Base-by-base conservation (phyloP, 192 early-diverging fungal species). In the Coemansia sp. region DNA sequence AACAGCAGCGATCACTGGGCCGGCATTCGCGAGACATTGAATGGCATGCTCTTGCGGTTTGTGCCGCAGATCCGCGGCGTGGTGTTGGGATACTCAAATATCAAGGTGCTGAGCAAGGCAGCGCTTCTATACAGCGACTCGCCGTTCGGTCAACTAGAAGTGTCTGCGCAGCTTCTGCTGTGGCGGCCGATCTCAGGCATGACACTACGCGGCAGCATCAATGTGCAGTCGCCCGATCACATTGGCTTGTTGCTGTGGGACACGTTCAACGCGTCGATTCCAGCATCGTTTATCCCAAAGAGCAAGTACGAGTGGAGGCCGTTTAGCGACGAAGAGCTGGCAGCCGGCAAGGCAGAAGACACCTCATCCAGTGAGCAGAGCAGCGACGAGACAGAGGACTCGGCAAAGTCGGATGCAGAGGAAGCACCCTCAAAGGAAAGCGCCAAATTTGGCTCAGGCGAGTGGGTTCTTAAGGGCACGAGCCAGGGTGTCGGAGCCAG, bases 261-360 rank as follows among this genome's bases (percentile, higher is more conserved):
- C 43, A 90, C 93, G 7, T 95, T 98, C 83, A 98, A 98, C 65
- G 96, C 94, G 21, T 95, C 94, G 14, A 96, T 98, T 38, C 88
- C 96, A 4, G 84, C 88, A 14, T 88, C 89, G 57, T 82, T 88
- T 61, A 91, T 98, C 43, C 90, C 88, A 26, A 78, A 85, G 59
- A 77, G 80, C 59, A 87, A 85, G 71, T 98, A 90, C 69, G 82
- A 86, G 61, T 95, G 88, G 89, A 67, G 76, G 62, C 73, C 79
- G 39, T 82, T 77, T 63, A 77, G 70, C 71, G 77, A 80, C 61
- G 71, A 80, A 21, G 75, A 76, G 45, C 63, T 81, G 29, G 66
- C 73, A n/a, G 58, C 67, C 0, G 69, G 59, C 38, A 60, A 61
- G 25, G 48, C 21, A 22, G 51, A 26, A 26, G 35, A 64, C 31